phyloP scores from a whole-genome alignment of 1,139 yeast genomes.

The Scheffersomyces quercinus region DNA sequence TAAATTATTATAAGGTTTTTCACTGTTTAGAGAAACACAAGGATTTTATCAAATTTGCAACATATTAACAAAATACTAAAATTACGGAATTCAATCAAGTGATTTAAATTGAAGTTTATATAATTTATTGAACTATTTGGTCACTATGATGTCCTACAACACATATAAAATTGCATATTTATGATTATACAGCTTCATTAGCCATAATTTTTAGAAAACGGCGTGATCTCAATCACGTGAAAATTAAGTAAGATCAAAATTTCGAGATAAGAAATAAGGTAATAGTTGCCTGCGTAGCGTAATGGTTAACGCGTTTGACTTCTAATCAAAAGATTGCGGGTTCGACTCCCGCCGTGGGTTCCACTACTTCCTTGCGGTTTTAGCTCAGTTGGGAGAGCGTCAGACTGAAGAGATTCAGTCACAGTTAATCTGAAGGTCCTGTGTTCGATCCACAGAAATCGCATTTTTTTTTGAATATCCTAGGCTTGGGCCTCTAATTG shows the following conservation, averaged over 20 bases:
- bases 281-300: slow-evolving; percentile 27
- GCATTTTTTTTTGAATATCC: slow-evolving; percentile 9
- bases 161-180: too few relatives aligned
- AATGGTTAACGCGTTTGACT: slow-evolving; percentile 50
- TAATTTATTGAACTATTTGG: too few relatives aligned
- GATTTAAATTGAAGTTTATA: too few relatives aligned
- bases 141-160: too few relatives aligned
- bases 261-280: too few relatives aligned
- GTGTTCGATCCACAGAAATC: slow-evolving; percentile 51
- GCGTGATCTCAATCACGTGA: background rate
- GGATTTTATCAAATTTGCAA: too few relatives aligned
- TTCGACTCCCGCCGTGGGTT: slow-evolving; percentile 51
- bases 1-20: too few relatives aligned
- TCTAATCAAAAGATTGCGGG: slow-evolving; percentile 49
- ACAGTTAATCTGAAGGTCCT: slow-evolving; percentile 53
- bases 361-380: slow-evolving; percentile 28
- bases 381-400: slow-evolving; percentile 90
- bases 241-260: background rate
- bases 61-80: too few relatives aligned
- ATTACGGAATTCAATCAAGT: too few relatives aligned
- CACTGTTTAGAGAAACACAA: too few relatives aligned
- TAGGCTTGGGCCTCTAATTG: background rate
- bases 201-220: too few relatives aligned
- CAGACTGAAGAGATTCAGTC: slow-evolving; percentile 66
- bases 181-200: too few relatives aligned